Evolutionary conservation across 2,329 filamentous ascomycete genomes (phyloP).

Genomic region (Ascochyta clinopodiicola): DNA sequence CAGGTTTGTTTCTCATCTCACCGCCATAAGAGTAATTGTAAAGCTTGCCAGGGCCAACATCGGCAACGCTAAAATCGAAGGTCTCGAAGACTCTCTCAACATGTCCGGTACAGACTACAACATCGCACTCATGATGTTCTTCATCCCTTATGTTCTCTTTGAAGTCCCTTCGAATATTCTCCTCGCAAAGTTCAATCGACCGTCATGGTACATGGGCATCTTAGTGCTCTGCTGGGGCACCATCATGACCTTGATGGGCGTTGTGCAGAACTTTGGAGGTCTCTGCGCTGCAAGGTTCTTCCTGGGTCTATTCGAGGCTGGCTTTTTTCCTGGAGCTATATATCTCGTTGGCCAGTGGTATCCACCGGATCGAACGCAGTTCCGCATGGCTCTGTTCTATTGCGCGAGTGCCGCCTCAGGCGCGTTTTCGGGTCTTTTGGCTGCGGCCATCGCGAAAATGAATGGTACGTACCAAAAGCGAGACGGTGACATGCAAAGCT

Average conservation of each 20-base stretch:
- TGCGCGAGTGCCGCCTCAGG: conserved; percentile 61
- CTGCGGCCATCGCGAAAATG: conserved; percentile 62
- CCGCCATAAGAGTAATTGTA: background rate
- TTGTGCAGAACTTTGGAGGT: conserved; percentile 54
- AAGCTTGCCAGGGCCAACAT: conserved; percentile 41
- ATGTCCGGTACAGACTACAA: conserved; percentile 65
- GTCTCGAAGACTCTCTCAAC: conserved; percentile 27
- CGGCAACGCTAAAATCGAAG: conserved; percentile 53
- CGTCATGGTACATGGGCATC: conserved; percentile 37
- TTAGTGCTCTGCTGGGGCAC: conserved; percentile 55
- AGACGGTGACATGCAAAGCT: background rate
- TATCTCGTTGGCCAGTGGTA: conserved; percentile 67
- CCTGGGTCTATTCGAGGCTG: conserved; percentile 33
- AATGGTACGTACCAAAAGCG: conserved; percentile 46
- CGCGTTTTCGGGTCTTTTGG: conserved; percentile 64
- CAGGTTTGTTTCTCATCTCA: conserved; percentile 7
- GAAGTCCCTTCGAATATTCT: conserved; percentile 63
- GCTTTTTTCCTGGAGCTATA: conserved; percentile 37
- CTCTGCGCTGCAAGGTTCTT: conserved; percentile 54
- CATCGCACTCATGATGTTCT: conserved; percentile 68
- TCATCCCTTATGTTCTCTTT: conserved; percentile 54
- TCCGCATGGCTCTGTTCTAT: conserved; percentile 63
- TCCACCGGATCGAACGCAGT: conserved; percentile 60
- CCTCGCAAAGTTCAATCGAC: conserved; percentile 62
- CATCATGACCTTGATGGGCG: conserved; percentile 52